Base-by-base conservation (phyloP, 306 rosid genomes). In the Canavalia ensiformis region DNA sequence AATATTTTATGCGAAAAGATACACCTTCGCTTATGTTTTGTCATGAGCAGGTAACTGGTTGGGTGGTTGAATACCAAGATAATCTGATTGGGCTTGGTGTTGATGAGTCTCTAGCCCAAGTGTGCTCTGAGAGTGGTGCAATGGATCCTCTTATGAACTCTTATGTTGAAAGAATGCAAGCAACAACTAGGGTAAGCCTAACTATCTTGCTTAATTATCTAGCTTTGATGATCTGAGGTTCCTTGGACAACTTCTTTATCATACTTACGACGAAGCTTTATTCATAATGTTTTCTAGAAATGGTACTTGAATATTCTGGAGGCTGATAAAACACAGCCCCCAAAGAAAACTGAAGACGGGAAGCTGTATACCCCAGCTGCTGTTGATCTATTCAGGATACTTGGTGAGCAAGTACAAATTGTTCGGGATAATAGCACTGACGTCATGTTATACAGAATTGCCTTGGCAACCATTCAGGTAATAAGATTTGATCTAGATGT, bases 141-240 rank as follows among this genome's bases (percentile, higher is more conserved):
- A 91, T 95, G 99, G 99, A 95, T 84, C 98, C 99, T 74, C 92
- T 95, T 35, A 91, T 95, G 99, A 93, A 95, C 74, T 89, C 99
- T 0, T 95, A 95, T 84, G 97, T 93, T 46, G 99, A 95, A 85
- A 87, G 99, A 89, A 93, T 95, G 99, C 98, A 95, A 86, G 99
- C 98, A 66, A 95, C 97, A 33, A 93, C 98, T 76, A 91, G 90
- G 92, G 99, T 95, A 91, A 76, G 59, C 65, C 50, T 74, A 65
- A 47, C 78, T 75, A 57, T 71, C 80, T 37, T 56, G 30, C 58
- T 67, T 54, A 31, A 46, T 58, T 25, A 41, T 81, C 44, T 71
- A 60, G 12, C 64, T 81, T 78, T 82, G 62, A 42, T 44, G 58
- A 50, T 80, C 72, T 78, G 76, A 42, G 77, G 49, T 74, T 81